These are phyloP conservation scores for Tuber calosporum DNA, from an alignment of 495 filamentous ascomycete species.

Conservation along the genomic window DNA sequence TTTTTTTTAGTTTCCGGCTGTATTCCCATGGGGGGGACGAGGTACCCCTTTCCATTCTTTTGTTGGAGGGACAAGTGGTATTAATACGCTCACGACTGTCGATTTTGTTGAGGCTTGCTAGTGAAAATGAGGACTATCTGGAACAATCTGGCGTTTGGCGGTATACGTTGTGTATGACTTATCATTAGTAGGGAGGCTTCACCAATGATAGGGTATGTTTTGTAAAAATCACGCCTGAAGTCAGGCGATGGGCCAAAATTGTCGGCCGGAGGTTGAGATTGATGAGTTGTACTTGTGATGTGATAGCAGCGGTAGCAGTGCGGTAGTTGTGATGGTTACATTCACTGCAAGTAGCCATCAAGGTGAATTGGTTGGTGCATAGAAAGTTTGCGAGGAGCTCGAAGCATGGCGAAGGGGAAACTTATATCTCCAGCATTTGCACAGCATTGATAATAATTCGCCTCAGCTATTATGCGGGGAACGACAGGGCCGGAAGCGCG, in stretches of 20 bases:
- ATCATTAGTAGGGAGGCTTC: background rate
- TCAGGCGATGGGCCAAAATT: constrained; percentile 1
- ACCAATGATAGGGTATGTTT: background rate
- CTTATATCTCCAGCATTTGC: constrained; percentile 4
- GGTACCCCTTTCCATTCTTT: background rate
- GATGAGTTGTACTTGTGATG: background rate
- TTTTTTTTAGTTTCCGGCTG: background rate
- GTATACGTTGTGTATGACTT: background rate
- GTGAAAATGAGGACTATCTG: constrained; percentile 1
- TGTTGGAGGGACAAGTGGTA: constrained; percentile 3
- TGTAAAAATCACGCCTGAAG: background rate
- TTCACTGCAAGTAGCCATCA: constrained; percentile 6
- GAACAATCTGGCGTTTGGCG: background rate
- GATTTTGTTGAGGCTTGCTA: background rate
- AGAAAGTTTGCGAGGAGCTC: background rate
- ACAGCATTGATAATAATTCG: background rate
- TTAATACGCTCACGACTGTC: background rate
- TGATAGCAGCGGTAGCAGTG: background rate
- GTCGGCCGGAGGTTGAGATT: background rate
- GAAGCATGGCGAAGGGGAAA: background rate
- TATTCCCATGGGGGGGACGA: background rate
- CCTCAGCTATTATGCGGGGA: background rate
- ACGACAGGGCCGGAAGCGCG: constrained; percentile 2
- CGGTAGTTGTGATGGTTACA: background rate
- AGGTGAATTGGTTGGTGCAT: background rate